Evolutionary conservation across 2,329 filamentous ascomycete genomes (phyloP).

Genomic region (Neodidymelliopsis sp.): DNA sequence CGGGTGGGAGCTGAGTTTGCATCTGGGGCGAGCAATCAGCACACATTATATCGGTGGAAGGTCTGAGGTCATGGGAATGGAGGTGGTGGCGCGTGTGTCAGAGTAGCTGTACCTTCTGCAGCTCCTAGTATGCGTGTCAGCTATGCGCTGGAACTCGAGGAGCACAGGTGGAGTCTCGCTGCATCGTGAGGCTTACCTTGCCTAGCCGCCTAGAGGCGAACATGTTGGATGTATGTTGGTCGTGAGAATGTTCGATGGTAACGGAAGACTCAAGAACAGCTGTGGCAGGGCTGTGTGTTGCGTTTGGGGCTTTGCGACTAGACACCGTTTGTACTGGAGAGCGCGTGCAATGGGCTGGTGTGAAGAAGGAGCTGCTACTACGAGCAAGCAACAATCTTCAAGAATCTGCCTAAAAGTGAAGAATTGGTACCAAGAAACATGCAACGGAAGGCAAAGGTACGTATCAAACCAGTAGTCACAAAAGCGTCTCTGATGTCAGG

Average conservation of each 20-base stretch:
- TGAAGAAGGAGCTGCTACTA: conserved; percentile 17
- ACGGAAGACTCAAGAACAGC: neutral
- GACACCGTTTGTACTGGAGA: neutral
- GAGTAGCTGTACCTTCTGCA: conserved; percentile 28
- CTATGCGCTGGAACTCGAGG: neutral
- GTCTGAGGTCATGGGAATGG: too few species aligned
- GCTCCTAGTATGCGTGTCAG: conserved; percentile 21
- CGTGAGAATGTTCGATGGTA: neutral
- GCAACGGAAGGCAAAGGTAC: too few species aligned
- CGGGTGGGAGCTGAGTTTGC: conserved; percentile 65
- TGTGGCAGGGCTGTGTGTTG: neutral
- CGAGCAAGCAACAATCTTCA: too few species aligned
- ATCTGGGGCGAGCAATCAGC: conserved; percentile 51
- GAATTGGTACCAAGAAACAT: too few species aligned
- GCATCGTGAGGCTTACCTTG: conserved; percentile 50
- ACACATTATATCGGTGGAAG: neutral
- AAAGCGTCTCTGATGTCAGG: too few species aligned
- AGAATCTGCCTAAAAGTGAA: neutral
- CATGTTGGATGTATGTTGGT: conserved; percentile 45
- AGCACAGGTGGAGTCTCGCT: neutral
- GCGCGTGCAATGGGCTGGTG: conserved; percentile 6
- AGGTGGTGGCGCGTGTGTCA: neutral
- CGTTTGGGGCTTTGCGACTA: neutral
- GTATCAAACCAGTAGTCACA: too few species aligned
- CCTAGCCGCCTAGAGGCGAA: conserved; percentile 59